A percentile compares a stretch with the other conserved stretches of the same genome.
These are phyloP conservation scores for Chrysanthemum lavandulifolium DNA, from an alignment of 129 eudicot species.

Conservation along the genomic window DNA sequence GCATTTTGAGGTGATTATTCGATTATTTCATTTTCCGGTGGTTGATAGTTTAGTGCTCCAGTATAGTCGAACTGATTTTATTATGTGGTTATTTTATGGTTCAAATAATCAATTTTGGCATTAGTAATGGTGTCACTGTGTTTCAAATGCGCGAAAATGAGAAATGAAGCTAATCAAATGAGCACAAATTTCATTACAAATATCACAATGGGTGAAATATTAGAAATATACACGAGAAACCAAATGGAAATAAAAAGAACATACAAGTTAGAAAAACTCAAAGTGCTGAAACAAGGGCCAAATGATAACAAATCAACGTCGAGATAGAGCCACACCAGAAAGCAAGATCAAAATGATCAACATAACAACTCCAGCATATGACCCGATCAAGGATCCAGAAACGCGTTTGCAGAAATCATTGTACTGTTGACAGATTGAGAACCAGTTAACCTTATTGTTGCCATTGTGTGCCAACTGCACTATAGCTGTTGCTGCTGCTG, in stretches of 20 bases:
- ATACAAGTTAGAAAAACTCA: slow-evolving; percentile 16
- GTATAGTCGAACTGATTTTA: too few relatives aligned
- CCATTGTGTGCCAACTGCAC: slow-evolving; percentile 78
- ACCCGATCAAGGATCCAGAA: slow-evolving; percentile 76
- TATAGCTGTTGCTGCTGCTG: slow-evolving; percentile 76
- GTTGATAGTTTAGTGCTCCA: too few relatives aligned
- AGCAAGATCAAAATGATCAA: slow-evolving; percentile 55
- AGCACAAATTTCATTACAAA: slow-evolving; percentile 25
- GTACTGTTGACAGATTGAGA: slow-evolving; percentile 56
- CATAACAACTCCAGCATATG: slow-evolving; percentile 52
- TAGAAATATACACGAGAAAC: slow-evolving; percentile 18
- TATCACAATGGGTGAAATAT: slow-evolving; percentile 15
- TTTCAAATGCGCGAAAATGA: slow-evolving; percentile 1
- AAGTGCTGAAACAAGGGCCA: background rate
- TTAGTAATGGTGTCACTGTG: background rate
- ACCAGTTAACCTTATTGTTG: slow-evolving; percentile 55
- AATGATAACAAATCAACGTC: slow-evolving; percentile 31
- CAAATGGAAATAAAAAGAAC: slow-evolving; percentile 16
- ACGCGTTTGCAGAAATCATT: slow-evolving; percentile 67
- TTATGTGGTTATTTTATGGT: too few relatives aligned
- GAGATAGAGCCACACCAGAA: slow-evolving; percentile 65
- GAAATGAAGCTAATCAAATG: slow-evolving; percentile 5
- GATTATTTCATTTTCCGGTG: too few relatives aligned
- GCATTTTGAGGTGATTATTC: too few relatives aligned
- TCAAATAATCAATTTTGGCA: background rate